Base-by-base conservation (phyloP, 108 stramenopile species). In the Skeletonema menzelii region DNA sequence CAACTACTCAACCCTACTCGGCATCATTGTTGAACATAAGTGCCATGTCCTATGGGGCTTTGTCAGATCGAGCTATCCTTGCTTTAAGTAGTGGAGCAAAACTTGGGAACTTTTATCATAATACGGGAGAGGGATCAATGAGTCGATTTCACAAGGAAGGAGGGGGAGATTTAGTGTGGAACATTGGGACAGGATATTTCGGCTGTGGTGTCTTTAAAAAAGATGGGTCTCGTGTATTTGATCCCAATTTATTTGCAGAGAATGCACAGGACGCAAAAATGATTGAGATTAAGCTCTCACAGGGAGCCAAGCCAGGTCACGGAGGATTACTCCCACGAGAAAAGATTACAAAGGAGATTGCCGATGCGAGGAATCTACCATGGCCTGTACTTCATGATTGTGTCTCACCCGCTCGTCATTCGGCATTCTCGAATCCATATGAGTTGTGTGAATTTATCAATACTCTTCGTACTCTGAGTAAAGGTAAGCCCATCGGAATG, bases 121-220 rank as follows among this genome's bases (percentile, higher is more conserved):
- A 96, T 69, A 95, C 95, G n/a, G 95, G 95, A 24, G 95, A 96
- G 76, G 95, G 94, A 8, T 92, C 88, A 26, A 73, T 95, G 13
- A 87, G 85, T 27, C 67, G 72, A 15, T 88, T 84, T 38, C 90
- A 91, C 72, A 67, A 74, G 10, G 70, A 90, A 60, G 82, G 89
- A 40, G 92, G 92, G 28, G 95, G 86, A n/a, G 84, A 89, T 69
- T 57, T 96, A 17, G 91, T 93, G 12, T 96, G 95, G 95, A 96
- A 96, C 65, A 77, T 96, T 17, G 95, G 95, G 32, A 96, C 95
- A 1, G 95, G 83, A 11, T 96, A 96, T 83, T 96, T 95, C 86
- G 95, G 92, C 28, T 94, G 93, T 71, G 89, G 91, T 6, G 80
- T 20, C 11, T 80, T 82, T 42, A 65, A 57, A 1, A 28, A 59